Evolutionary conservation across 352 stramenopile genomes (phyloP).

Genomic region (Phytophthora meadii): DNA sequence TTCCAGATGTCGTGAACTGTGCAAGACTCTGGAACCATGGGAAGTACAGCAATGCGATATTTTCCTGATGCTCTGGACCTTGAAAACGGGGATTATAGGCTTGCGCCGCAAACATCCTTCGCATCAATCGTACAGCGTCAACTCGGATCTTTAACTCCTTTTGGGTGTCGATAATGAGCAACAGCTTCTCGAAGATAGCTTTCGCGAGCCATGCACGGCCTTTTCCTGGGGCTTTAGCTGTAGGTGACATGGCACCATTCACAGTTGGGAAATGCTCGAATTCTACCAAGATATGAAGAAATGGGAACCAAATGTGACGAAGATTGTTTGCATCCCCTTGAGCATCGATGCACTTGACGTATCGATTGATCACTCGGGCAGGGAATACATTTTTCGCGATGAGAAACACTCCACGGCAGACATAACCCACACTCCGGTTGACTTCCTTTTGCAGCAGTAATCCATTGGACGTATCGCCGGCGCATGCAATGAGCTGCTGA

Average conservation of each 20-base stretch:
- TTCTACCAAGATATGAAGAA: conserved; percentile 67
- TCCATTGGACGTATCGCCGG: conserved; percentile 41
- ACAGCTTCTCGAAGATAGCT: conserved; percentile 57
- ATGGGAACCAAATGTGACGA: conserved; percentile 73
- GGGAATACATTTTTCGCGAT: conserved; percentile 55
- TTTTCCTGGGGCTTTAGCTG: background rate
- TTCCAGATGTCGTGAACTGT: conserved; percentile 57
- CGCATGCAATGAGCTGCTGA: conserved; percentile 44
- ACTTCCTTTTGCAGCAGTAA: conserved; percentile 70
- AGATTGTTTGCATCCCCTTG: conserved; percentile 59
- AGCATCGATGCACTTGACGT: conserved; percentile 50
- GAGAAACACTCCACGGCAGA: conserved; percentile 66
- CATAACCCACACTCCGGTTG: conserved; percentile 65
- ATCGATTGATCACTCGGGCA: conserved; percentile 49
- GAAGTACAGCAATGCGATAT: conserved; percentile 69
- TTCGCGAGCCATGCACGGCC: conserved; percentile 60
- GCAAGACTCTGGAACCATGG: conserved; percentile 54
- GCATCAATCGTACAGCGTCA: conserved; percentile 57
- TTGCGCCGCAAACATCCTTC: conserved; percentile 71
- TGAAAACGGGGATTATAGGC: conserved; percentile 61
- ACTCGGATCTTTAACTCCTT: conserved; percentile 67
- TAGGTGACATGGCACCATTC: conserved; percentile 42
- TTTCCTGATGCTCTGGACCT: conserved; percentile 53
- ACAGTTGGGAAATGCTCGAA: conserved; percentile 77
- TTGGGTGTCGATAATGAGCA: conserved; percentile 63